phyloP scores from a whole-genome alignment of 2,329 filamentous ascomycete species.

The Dothideomycetidae sp. region DNA sequence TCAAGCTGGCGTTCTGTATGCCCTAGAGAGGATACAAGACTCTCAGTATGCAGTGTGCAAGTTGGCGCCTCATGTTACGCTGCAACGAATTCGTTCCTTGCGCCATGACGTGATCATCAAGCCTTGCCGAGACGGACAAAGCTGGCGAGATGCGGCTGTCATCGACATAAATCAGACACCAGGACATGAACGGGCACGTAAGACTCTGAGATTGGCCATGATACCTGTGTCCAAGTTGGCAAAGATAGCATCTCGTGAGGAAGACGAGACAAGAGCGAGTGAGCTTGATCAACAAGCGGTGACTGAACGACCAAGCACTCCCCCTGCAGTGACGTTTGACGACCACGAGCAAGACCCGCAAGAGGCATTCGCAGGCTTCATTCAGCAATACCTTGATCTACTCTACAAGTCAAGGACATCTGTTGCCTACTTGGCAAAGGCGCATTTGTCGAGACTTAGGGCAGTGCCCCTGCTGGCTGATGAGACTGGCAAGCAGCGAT shows the following conservation, averaged over 20 bases:
- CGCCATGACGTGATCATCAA: background rate
- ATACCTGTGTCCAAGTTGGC: background rate
- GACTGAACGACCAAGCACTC: background rate
- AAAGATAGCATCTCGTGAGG: background rate
- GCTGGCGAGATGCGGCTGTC: background rate
- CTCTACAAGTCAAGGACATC: slow-evolving; percentile 48
- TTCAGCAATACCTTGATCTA: slow-evolving; percentile 29
- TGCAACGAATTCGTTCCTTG: slow-evolving; percentile 33
- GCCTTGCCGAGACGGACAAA: background rate
- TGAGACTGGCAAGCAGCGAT: slow-evolving; percentile 46
- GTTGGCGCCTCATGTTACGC: slow-evolving; percentile 51
- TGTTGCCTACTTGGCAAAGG: slow-evolving; percentile 72
- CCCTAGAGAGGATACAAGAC: slow-evolving; percentile 49
- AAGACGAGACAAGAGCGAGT: background rate
- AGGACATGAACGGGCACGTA: slow-evolving; percentile 7
- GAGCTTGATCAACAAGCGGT: background rate
- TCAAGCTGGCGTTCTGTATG: slow-evolving; percentile 40
- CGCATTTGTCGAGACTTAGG: slow-evolving; percentile 59
- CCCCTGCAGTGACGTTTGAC: background rate
- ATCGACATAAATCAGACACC: slow-evolving; percentile 3
- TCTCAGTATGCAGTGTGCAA: slow-evolving; percentile 54
- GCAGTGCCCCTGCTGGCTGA: slow-evolving; percentile 52
- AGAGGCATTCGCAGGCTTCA: slow-evolving; percentile 38
- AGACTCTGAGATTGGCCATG: slow-evolving; percentile 10
- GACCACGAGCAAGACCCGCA: slow-evolving; percentile 13